Base-by-base conservation (phyloP, 306 rosid genomes). In the Rosa multiflora region DNA sequence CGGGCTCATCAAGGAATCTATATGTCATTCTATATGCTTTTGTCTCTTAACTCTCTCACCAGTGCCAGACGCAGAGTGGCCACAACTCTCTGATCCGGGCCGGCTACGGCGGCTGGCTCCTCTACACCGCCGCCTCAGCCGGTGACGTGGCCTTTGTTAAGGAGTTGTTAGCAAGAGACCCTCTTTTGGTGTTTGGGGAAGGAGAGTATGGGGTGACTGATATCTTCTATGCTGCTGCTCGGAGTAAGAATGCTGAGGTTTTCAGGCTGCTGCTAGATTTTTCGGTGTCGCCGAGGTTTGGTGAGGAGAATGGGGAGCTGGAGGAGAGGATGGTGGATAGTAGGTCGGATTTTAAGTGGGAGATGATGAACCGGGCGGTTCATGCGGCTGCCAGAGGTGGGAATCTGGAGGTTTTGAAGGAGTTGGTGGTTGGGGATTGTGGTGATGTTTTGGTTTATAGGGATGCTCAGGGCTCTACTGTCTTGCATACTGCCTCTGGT, bases 51-150 rank as follows among this genome's bases (percentile, higher is more conserved):
- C 59, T 78, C 72, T 75, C 88, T 78, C 83, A 39, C 87, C 86
- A 87, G 61, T 87, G 96, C 47, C 94, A 88, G 47, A 59, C 84
- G 0, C 82, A 49, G 72, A 76, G 80, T 13, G 92, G 86, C 14
- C 66, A 69, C 3, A 91, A 89, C 82, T 85, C 98, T 53, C 95
- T 94, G 39, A 63, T 92, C 76, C 83, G 96, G 23, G 97, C 97
- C n/a, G 97, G 98, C 51, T 94, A 92, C 56, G 97, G 97, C 1
- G 98, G 98, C 0, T 94, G 98, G 98, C 97, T 94, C 46, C 91
- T 94, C 14, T 94, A 94, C 86, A 92, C 97, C 2, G 98, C 98
- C 18, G 98, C 98, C 11, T 92, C 97, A 0, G 92, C 97, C 3
- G 98, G 97, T 21, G 97, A 94, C 64, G 72, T 88, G 62, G 92